Conservation (phyloP, 2,329 filamentous ascomycete species). For the Thielaviopsis euricoi region DNA sequence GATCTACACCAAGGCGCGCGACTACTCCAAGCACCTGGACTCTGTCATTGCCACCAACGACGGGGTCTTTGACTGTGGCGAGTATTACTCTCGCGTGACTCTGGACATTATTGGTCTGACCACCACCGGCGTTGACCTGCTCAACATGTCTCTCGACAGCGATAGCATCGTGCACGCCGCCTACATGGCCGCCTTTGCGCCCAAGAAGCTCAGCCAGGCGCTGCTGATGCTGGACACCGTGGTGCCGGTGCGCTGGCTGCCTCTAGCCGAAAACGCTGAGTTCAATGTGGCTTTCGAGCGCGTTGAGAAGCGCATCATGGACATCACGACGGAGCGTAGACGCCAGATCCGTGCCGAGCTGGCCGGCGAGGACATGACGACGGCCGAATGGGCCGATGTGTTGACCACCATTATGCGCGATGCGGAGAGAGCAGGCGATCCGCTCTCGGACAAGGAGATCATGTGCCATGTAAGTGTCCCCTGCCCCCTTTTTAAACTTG, state of each 20-base stretch:
- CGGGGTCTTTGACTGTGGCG: slow-evolving; percentile 13
- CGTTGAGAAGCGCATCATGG: slow-evolving; percentile 16
- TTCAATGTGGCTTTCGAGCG: slow-evolving; percentile 20
- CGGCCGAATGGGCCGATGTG: slow-evolving; percentile 15
- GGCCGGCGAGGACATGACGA: slow-evolving; percentile 3
- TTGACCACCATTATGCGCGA: slow-evolving; percentile 21
- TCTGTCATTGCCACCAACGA: slow-evolving; percentile 12
- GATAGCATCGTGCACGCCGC: slow-evolving; percentile 15
- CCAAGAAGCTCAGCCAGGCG: slow-evolving; percentile 13
- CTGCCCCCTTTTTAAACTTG: too few species aligned
- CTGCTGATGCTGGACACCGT: slow-evolving; percentile 19
- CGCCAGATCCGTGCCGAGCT: slow-evolving; percentile 8
- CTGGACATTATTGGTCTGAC: slow-evolving; percentile 22
- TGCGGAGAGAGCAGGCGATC: slow-evolving; percentile 14
- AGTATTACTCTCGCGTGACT: slow-evolving; percentile 18
- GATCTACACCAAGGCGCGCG: slow-evolving; percentile 20
- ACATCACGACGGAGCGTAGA: slow-evolving; percentile 12
- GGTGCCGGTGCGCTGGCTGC: slow-evolving; percentile 22
- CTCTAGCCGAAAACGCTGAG: slow-evolving; percentile 21
- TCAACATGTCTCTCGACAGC: slow-evolving; percentile 15
- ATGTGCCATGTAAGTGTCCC: slow-evolving; percentile 10
- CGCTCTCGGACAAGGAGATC: slow-evolving; percentile 16
- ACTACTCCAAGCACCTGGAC: slow-evolving; percentile 16
- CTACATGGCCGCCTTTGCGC: slow-evolving; percentile 17
- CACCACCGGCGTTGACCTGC: slow-evolving; percentile 20